phyloP scores from a whole-genome alignment of 2,329 filamentous ascomycete genomes.

The Aspergillus bombycis region DNA sequence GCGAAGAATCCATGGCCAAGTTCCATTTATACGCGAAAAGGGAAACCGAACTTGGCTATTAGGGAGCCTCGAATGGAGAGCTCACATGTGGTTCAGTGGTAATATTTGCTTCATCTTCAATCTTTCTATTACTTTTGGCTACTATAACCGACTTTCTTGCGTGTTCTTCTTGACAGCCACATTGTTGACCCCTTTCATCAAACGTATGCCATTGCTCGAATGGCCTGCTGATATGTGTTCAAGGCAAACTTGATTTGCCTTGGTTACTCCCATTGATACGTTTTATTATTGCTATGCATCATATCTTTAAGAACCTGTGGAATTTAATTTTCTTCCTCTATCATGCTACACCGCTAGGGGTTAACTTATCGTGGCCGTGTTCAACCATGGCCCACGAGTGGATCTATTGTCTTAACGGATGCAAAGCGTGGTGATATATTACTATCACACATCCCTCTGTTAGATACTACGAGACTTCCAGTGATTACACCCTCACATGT shows the following conservation, averaged over 20 bases:
- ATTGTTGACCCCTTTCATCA: background rate
- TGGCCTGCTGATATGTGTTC: background rate
- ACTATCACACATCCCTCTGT: background rate
- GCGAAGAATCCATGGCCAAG: constrained; percentile 26
- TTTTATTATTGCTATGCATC: background rate
- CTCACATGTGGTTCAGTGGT: background rate
- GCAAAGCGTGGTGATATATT: background rate
- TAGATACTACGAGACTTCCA: background rate
- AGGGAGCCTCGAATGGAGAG: background rate
- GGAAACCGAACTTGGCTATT: constrained; percentile 7
- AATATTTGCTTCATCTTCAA: background rate
- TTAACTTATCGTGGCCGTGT: background rate
- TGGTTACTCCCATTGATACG: background rate
- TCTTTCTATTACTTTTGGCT: background rate
- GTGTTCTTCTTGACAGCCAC: background rate
- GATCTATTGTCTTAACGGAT: background rate
- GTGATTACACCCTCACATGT: background rate
- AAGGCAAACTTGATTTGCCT: background rate
- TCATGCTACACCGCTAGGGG: background rate
- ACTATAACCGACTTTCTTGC: background rate
- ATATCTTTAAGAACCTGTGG: background rate
- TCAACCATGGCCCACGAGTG: background rate
- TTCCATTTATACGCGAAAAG: constrained; percentile 25
- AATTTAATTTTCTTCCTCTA: background rate
- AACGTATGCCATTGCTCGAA: background rate